Evolutionary conservation across 2,329 filamentous ascomycete species (phyloP).

Genomic region (Leptographium flavum): DNA sequence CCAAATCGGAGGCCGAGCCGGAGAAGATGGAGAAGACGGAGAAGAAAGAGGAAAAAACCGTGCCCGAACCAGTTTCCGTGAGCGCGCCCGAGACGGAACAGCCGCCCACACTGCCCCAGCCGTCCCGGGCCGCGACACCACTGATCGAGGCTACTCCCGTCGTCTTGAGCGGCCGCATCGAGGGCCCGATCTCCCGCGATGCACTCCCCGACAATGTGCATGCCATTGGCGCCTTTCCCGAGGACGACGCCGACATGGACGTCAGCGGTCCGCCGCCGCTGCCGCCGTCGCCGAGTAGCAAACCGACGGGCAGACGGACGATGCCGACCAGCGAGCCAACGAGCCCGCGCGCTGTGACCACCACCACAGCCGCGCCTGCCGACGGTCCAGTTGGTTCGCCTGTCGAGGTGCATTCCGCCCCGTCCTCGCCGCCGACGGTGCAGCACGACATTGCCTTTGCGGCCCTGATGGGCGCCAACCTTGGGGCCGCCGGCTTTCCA

Average conservation of each 20-base stretch:
- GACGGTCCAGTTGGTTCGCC: neutral
- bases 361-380: neutral
- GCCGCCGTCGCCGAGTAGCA: neutral
- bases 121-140: too few relatives aligned
- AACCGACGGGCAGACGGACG: neutral
- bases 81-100: slow-evolving; percentile 8
- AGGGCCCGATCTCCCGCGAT: neutral
- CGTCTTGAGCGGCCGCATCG: neutral
- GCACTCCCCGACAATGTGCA: neutral
- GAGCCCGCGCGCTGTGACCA: neutral
- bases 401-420: neutral
- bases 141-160: too few relatives aligned
- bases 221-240: neutral
- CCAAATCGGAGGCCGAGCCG: neutral
- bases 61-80: too few relatives aligned
- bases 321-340: neutral
- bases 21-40: neutral
- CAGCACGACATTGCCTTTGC: slow-evolving; percentile 48
- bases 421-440: neutral
- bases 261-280: slow-evolving; percentile 8
- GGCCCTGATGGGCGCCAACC: slow-evolving; percentile 52
- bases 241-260: slow-evolving; percentile 4
- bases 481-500: slow-evolving; percentile 56
- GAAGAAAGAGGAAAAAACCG: neutral
- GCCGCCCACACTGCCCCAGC: slow-evolving; percentile 16